Base-by-base conservation (phyloP, 1,284 basidiomycete species). In the Omphalotus olearius region DNA sequence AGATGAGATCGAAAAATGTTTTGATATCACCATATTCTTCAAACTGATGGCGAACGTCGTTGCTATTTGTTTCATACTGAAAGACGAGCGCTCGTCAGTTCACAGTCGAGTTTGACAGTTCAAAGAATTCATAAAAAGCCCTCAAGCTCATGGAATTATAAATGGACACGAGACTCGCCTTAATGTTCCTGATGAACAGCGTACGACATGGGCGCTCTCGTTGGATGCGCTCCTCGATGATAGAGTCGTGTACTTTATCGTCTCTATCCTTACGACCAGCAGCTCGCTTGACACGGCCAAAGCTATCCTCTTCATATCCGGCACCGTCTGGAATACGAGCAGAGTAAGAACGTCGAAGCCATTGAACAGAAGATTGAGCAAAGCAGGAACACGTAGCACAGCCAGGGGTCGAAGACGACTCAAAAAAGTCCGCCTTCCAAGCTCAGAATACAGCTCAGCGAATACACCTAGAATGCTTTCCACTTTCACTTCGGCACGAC, bases 111-210 rank as follows among this genome's bases (percentile, higher is more conserved):
- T 37, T n/a, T 41, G 30, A 38, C 47, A 44, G 46, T 44, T 51
- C 51, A 56, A 51, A 44, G 9, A 30, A 50, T 23, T 23, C 42
- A 42, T 26, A 45, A 18, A 7, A 41, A 40, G 36, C 16, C 33
- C 14, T 36, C n/a, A 39, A 16, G 38, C 23, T 50, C 30, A 39
- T 25, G 25, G 33, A 13, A 45, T 20, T 14, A 50, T 30, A 54
- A 44, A 53, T 13, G 50, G 55, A 47, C 53, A 61, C 47, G 58
- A 53, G 51, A 85, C 85, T 88, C 69, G 90, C 94, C 82, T 93
- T 94, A 62, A 98, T 91, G 67, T 98, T 98, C 62, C 96, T 88
- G 57, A 98, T 93, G 66, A 99, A 99, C 36, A 99, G 73, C 1
- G 94, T 98, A 47, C 96, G 82, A 68, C 96, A 97, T 1, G 94